Evolutionary conservation across 192 early-diverging fungal species (phyloP), one percentile per base, ranked within the genome.

Genomic region (Gonapodya prolifera): DNA sequence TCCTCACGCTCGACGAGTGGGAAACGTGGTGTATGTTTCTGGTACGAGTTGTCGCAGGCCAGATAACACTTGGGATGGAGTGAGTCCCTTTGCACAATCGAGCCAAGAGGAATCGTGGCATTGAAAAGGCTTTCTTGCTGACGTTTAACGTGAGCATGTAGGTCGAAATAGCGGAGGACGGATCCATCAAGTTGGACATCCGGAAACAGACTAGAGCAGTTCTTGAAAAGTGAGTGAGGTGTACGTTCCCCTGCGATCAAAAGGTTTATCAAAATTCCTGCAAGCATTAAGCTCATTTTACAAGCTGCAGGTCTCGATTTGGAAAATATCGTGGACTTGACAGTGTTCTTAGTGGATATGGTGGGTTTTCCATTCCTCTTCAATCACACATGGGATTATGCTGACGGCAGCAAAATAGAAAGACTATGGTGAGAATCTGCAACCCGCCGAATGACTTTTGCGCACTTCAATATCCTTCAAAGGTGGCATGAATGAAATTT

Each of bases 321-420:
- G 35, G 86, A 85, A 70, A 85, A 91, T 61, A 75, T 92, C 23
- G 82, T 92, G 28, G 91, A 92, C 81, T 77, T 92, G 82, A 92
- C 91, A n/a, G 86, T 92, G 45, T 92, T 92, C 80, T 80, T 92
- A 69, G 86, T 88, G 30, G 80, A 92, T 79, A 92, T 92, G 91
- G 80, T 61, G 45, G 23, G 45, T 16, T n/a, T n/a, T n/a, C n/a
- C n/a, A n/a, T n/a, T n/a, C n/a, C n/a, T n/a, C n/a, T n/a, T n/a
- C n/a, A n/a, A n/a, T n/a, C n/a, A n/a, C n/a, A n/a, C n/a, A n/a
- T n/a, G 84, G 69, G 84, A 91, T 77, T 91, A 91, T 80, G 79
- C 80, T 1, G 90, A 80, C 1, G 86, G 89, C 79, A 91, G 91
- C 77, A 82, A 89, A 75, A 87, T 77, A 13, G 23, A 45, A 34